Evolutionary conservation across 768 basidiomycete species (phyloP).

Genomic region (Boletales sp.): DNA sequence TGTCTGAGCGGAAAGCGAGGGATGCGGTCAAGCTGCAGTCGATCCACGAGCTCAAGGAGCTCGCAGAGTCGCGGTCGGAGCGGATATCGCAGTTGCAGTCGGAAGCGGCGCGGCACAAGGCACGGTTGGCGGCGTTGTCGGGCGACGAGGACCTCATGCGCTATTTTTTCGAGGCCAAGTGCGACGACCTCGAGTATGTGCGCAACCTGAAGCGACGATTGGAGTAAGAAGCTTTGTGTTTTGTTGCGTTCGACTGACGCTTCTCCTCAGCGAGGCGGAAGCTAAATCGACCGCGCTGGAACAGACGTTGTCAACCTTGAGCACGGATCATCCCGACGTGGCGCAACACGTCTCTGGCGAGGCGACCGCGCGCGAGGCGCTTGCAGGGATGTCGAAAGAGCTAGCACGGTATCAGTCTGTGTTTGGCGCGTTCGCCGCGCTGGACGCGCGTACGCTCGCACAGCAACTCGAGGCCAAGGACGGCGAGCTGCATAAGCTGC

Average conservation of each 20-base stretch:
- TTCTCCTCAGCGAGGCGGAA: constrained; percentile 47
- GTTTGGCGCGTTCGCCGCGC: constrained; percentile 54
- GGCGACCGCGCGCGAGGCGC: constrained; percentile 45
- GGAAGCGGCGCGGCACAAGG: constrained; percentile 70
- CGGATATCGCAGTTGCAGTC: constrained; percentile 69
- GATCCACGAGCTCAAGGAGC: constrained; percentile 57
- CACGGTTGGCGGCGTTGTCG: constrained; percentile 69
- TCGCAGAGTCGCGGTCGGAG: constrained; percentile 68
- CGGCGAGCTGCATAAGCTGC: constrained; percentile 57
- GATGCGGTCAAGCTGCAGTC: constrained; percentile 57
- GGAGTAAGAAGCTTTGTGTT: constrained; percentile 38
- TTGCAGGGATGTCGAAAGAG: constrained; percentile 43
- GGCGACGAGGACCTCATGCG: constrained; percentile 69
- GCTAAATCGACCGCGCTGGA: constrained; percentile 49
- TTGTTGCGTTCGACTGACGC: constrained; percentile 15
- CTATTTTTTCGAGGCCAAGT: constrained; percentile 60
- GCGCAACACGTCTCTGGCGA: constrained; percentile 48
- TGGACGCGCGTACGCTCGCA: constrained; percentile 50
- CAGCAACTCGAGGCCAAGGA: constrained; percentile 64
- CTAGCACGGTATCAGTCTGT: constrained; percentile 60
- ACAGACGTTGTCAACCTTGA: constrained; percentile 42
- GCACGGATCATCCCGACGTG: constrained; percentile 51
- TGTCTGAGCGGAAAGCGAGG: constrained; percentile 64
- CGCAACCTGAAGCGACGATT: constrained; percentile 52
- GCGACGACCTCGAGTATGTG: constrained; percentile 50